Percentiles rank a stretch among this genome's conserved stretches.
Evolutionary conservation across 768 basidiomycete species (phyloP).

Genomic region (Stropharia rugosoannulata): DNA sequence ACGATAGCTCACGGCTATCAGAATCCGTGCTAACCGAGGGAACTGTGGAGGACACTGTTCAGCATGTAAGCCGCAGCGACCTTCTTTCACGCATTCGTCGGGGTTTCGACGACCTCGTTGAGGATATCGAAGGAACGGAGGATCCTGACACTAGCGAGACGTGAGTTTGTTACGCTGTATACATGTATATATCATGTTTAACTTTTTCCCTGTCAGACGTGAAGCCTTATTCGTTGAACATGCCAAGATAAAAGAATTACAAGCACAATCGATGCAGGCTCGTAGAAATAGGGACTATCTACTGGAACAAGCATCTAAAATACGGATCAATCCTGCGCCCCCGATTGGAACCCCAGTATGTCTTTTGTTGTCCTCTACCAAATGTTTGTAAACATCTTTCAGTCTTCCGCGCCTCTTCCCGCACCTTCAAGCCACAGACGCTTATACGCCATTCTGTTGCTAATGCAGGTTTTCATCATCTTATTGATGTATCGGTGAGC

Average conservation of each 20-base stretch:
- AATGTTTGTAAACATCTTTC: not conserved
- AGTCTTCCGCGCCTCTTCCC: not conserved
- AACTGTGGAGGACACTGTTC: constrained; percentile 9
- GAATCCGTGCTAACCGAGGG: constrained; percentile 21
- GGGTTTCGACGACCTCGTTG: constrained; percentile 55
- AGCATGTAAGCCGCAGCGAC: constrained; percentile 39
- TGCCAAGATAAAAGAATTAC: constrained; percentile 47
- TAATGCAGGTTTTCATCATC: constrained; percentile 45
- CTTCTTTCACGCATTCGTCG: constrained; percentile 56
- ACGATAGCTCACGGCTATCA: constrained; percentile 35
- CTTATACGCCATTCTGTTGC: constrained; percentile 19
- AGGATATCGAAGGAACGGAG: constrained; percentile 45
- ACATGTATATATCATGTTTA: not conserved
- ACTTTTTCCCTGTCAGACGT: constrained; percentile 7
- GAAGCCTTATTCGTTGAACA: constrained; percentile 30
- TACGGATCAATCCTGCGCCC: not conserved
- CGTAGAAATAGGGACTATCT: constrained; percentile 40
- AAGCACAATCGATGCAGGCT: constrained; percentile 51
- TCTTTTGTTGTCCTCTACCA: not conserved
- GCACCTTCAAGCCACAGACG: constrained; percentile 9
- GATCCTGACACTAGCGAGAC: constrained; percentile 36
- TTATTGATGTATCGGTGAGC: constrained; percentile 60
- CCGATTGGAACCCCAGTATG: not conserved
- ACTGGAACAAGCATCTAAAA: not conserved
- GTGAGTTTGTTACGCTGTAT: constrained; percentile 32